Conservation (phyloP, 225 moss, liverwort and hornwort genomes). For the Thuidium tamariscinum region DNA sequence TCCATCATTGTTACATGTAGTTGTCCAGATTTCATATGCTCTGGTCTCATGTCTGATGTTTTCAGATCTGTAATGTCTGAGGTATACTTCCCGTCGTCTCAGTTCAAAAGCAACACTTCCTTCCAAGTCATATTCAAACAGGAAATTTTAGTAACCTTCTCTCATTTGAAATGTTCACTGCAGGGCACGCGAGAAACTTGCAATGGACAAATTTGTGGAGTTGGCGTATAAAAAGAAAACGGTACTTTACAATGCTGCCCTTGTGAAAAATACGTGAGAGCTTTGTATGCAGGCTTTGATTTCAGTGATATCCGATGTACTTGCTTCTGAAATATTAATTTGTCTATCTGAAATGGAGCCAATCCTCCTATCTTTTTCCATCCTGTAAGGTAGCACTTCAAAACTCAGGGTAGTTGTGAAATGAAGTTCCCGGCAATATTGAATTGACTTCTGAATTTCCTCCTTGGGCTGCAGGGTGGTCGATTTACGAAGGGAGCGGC, state of each 20-base stretch:
- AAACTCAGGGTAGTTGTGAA: background rate
- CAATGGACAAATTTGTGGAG: constrained; percentile 63
- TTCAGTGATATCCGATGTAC: background rate
- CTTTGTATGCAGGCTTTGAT: background rate
- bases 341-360: background rate
- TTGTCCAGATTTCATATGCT: background rate
- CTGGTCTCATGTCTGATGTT: background rate
- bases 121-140: background rate
- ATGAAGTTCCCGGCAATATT: background rate
- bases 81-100: background rate
- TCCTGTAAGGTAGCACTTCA: background rate
- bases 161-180: background rate
- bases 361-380: background rate
- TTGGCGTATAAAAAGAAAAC: constrained; percentile 47
- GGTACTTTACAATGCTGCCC: background rate
- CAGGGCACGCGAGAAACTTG: constrained; percentile 68
- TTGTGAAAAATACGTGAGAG: background rate
- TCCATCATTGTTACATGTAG: background rate
- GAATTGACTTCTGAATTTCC: background rate
- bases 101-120: background rate
- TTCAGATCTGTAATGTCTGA: background rate
- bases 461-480: constrained; percentile 11
- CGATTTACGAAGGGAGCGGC: constrained; percentile 51
- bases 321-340: background rate
- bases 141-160: background rate